These are phyloP conservation scores for Ogataea nonfermentans DNA, from an alignment of 805 yeast genomes.

Conservation along the genomic window DNA sequence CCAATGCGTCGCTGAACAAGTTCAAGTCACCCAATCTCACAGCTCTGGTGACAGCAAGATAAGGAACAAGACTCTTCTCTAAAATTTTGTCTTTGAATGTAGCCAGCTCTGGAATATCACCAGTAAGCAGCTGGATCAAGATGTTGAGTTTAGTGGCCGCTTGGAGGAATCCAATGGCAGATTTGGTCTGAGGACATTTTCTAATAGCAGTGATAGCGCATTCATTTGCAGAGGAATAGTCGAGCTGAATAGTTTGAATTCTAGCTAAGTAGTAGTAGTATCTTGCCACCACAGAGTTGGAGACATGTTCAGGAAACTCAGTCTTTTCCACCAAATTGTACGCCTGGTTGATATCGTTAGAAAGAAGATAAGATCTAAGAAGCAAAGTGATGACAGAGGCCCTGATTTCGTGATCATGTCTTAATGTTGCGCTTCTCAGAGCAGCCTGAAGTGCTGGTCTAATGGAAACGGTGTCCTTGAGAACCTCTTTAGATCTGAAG, in stretches of 20 bases:
- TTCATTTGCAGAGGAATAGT: slow-evolving; percentile 87
- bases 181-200: slow-evolving; percentile 88
- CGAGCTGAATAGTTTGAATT: slow-evolving; percentile 86
- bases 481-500: slow-evolving; percentile 71
- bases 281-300: slow-evolving; percentile 84
- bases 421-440: slow-evolving; percentile 82
- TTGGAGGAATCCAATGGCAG: slow-evolving; percentile 84
- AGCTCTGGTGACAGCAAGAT: slow-evolving; percentile 83
- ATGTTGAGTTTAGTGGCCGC: slow-evolving; percentile 85
- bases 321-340: slow-evolving; percentile 85
- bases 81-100: slow-evolving; percentile 66
- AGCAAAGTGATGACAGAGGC: slow-evolving; percentile 85
- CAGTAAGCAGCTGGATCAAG: slow-evolving; percentile 88
- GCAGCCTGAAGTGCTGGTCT: slow-evolving; percentile 71
- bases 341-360: slow-evolving; percentile 84
- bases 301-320: slow-evolving; percentile 78
- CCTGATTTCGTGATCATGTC: slow-evolving; percentile 90
- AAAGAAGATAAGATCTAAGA: slow-evolving; percentile 71
- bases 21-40: slow-evolving; percentile 90
- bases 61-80: slow-evolving; percentile 68
- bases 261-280: slow-evolving; percentile 89
- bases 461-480: slow-evolving; percentile 50
- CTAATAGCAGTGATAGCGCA: slow-evolving; percentile 92
- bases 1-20: slow-evolving; percentile 69
- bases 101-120: slow-evolving; percentile 91